Evolutionary conservation across 345 rosid genomes (phyloP).

Genomic region (Nasturtium officinale): DNA sequence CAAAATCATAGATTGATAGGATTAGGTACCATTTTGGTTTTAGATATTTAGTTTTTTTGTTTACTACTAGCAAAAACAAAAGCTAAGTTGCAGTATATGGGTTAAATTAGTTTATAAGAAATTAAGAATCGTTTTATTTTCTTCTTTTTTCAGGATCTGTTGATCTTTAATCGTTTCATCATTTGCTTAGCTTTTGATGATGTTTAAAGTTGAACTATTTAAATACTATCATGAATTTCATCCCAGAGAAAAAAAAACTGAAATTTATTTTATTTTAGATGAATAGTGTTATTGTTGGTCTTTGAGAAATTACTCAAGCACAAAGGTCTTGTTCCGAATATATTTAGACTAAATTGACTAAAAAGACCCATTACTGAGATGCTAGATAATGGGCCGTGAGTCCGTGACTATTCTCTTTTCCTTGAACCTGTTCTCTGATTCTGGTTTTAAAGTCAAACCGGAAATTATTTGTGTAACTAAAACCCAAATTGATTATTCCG

Average conservation of each 20-base stretch:
- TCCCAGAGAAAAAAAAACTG: neutral
- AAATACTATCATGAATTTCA: neutral
- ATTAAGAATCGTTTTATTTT: neutral
- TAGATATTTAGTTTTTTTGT: neutral
- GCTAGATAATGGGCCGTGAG: conserved; percentile 2
- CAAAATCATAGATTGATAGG: neutral
- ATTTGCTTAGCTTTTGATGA: conserved; percentile 4
- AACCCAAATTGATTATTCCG: conserved; percentile 29
- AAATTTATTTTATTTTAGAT: neutral
- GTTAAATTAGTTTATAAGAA: neutral
- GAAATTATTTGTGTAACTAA: conserved; percentile 5
- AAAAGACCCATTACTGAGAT: conserved; percentile 13
- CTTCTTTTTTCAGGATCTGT: neutral
- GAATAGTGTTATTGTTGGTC: too few relatives aligned
- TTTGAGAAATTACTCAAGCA: neutral
- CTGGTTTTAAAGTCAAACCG: neutral
- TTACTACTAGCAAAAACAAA: neutral
- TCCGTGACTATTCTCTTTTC: neutral
- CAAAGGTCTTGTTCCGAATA: neutral
- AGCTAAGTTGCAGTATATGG: conserved; percentile 1
- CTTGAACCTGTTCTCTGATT: neutral
- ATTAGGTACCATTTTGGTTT: neutral
- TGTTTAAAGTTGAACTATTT: neutral
- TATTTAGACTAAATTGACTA: neutral
- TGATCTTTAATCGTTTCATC: neutral